These are phyloP conservation scores for Puccinia novopanici DNA, from an alignment of 1,284 basidiomycete genomes.

Conservation along the genomic window DNA sequence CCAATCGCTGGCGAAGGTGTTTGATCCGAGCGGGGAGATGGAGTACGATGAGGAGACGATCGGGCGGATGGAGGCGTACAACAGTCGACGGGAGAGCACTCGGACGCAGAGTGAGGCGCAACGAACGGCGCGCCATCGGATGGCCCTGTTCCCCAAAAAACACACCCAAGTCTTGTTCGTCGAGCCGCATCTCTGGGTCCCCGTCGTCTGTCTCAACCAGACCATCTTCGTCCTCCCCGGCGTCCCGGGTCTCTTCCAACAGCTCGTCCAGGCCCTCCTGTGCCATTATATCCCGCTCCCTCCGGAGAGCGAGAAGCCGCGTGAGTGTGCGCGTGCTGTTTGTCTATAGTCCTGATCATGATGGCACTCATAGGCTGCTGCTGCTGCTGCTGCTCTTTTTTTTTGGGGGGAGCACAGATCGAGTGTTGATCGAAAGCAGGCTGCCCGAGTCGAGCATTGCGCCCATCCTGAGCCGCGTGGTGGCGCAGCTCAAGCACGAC, in stretches of 20 bases:
- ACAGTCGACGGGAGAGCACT: neutral
- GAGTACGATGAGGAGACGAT: slow-evolving; percentile 78
- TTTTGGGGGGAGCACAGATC: slow-evolving; percentile 1
- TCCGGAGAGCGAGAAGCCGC: slow-evolving; percentile 42
- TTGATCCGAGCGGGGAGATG: slow-evolving; percentile 65
- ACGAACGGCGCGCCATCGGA: slow-evolving; percentile 70
- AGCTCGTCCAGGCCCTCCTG: slow-evolving; percentile 54
- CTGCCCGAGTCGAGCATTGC: slow-evolving; percentile 84
- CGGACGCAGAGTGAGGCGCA: slow-evolving; percentile 66
- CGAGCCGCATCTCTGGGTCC: slow-evolving; percentile 59
- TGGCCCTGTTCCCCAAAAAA: slow-evolving; percentile 75
- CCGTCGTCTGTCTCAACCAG: slow-evolving; percentile 59
- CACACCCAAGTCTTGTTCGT: slow-evolving; percentile 56
- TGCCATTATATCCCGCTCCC: slow-evolving; percentile 55
- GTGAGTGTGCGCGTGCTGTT: neutral
- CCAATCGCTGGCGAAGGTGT: slow-evolving; percentile 79
- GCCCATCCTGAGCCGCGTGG: slow-evolving; percentile 78
- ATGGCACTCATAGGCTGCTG: too few relatives aligned
- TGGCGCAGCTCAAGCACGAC: slow-evolving; percentile 67
- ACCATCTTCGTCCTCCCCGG: slow-evolving; percentile 61
- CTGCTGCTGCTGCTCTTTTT: too few relatives aligned
- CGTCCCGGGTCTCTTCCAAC: slow-evolving; percentile 54
- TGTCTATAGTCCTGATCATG: too few relatives aligned
- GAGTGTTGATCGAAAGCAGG: slow-evolving; percentile 61
- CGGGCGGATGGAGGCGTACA: slow-evolving; percentile 69